These are phyloP conservation scores for Hymenochaete sp. DNA, from an alignment of 1,284 basidiomycete genomes.

Conservation along the genomic window DNA sequence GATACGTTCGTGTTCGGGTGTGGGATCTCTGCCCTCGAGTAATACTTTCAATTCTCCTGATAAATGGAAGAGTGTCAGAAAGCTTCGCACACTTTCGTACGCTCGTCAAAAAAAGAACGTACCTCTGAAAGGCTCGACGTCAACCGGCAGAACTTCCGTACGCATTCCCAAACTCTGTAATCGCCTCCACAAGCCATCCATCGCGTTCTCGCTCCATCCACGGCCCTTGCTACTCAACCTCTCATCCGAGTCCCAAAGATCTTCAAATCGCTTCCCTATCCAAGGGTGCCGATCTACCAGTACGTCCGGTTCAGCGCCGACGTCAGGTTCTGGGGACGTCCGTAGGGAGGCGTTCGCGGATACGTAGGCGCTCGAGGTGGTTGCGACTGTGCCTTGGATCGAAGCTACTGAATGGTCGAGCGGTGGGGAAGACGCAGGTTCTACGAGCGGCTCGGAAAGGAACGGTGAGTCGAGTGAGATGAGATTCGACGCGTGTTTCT, in stretches of 20 bases:
- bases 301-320: too few relatives aligned
- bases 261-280: slow-evolving; percentile 8
- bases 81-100: neutral
- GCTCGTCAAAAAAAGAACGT: slow-evolving; percentile 17
- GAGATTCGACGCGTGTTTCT: slow-evolving; percentile 42
- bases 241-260: slow-evolving; percentile 6
- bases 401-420: too few relatives aligned
- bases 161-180: slow-evolving; percentile 41
- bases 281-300: too few relatives aligned
- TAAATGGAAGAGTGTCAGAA: slow-evolving; percentile 10
- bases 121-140: slow-evolving; percentile 55
- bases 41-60: slow-evolving; percentile 59
- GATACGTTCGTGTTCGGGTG: slow-evolving; percentile 24
- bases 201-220: slow-evolving; percentile 56
- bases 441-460: slow-evolving; percentile 35
- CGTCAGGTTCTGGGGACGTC: slow-evolving; percentile 12
- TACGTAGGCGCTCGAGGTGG: slow-evolving; percentile 6
- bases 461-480: slow-evolving; percentile 66
- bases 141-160: slow-evolving; percentile 43
- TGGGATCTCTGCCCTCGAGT: too few relatives aligned
- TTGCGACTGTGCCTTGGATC: too few relatives aligned
- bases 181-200: slow-evolving; percentile 42
- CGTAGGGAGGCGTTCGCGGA: slow-evolving; percentile 11
- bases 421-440: neutral
- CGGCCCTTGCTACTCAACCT: too few relatives aligned